Percentiles rank a stretch among this genome's conserved stretches.
phyloP scores from a whole-genome alignment of 495 filamentous ascomycete species.

The Aspergillus conjunctus region DNA sequence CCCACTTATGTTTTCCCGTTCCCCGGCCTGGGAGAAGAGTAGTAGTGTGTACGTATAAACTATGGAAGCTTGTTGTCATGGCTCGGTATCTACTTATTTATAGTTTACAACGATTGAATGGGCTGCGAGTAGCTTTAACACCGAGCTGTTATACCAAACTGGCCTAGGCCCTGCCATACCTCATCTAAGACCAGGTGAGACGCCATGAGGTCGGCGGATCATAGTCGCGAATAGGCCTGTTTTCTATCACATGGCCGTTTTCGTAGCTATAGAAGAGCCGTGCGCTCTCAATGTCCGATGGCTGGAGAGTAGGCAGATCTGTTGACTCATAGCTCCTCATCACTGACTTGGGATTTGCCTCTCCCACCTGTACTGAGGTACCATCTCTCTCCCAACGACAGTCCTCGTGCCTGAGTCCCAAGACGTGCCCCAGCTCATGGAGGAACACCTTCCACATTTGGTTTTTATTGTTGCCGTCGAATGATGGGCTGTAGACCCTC shows the following conservation, averaged over 20 bases:
- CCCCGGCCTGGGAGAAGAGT: not conserved
- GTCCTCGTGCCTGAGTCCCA: not conserved
- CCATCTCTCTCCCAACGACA: not conserved
- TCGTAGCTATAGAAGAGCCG: not conserved
- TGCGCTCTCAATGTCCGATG: not conserved
- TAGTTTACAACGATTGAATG: not conserved
- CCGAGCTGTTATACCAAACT: not conserved
- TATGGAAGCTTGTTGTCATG: not conserved
- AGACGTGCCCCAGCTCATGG: not conserved
- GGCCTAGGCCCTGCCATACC: not conserved
- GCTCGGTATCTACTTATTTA: not conserved
- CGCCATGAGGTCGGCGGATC: not conserved
- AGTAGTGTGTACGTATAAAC: not conserved
- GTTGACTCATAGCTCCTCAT: not conserved
- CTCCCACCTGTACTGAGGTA: not conserved
- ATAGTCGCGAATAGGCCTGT: not conserved
- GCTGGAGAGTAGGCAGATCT: not conserved
- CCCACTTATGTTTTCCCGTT: too few relatives aligned
- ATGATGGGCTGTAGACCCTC: not conserved
- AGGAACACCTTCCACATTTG: not conserved
- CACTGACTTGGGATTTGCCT: not conserved
- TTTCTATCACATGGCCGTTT: not conserved
- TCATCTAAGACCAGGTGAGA: not conserved
- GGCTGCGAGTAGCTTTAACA: not conserved
- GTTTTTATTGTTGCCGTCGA: not conserved